Conservation (phyloP, 768 basidiomycete genomes). For the Mycena alexandri region DNA sequence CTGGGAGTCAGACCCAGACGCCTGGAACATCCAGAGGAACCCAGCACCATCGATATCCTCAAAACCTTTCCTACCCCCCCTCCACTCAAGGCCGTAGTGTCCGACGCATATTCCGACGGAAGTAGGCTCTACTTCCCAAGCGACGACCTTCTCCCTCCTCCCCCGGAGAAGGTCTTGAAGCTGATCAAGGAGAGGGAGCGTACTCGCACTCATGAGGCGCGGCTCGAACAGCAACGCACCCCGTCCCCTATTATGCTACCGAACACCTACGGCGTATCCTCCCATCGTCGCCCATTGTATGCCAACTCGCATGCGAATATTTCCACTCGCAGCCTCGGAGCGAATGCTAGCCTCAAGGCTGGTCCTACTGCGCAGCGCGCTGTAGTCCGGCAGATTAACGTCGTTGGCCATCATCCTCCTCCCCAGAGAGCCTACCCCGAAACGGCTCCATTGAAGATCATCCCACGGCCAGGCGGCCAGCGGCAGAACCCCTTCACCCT, state of each 20-base stretch:
- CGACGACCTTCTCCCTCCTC: slow-evolving; percentile 30
- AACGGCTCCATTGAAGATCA: neutral
- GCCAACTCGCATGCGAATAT: slow-evolving; percentile 16
- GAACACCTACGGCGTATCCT: neutral
- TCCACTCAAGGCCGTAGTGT: slow-evolving; percentile 2
- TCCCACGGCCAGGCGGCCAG: slow-evolving; percentile 1
- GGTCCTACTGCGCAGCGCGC: slow-evolving; percentile 13
- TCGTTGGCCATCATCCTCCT: neutral
- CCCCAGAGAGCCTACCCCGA: slow-evolving; percentile 1
- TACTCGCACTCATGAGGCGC: slow-evolving; percentile 9
- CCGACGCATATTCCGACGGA: slow-evolving; percentile 7
- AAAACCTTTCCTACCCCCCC: slow-evolving; percentile 28
- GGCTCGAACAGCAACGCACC: slow-evolving; percentile 19
- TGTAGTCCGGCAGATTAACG: slow-evolving; percentile 3
- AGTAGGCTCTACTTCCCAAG: slow-evolving; percentile 17
- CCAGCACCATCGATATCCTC: slow-evolving; percentile 6
- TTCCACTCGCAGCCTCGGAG: slow-evolving; percentile 28
- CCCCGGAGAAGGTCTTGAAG: slow-evolving; percentile 19
- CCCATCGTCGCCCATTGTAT: slow-evolving; percentile 25
- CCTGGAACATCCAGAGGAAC: neutral
- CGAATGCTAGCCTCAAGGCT: slow-evolving; percentile 3
- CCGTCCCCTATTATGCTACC: neutral
- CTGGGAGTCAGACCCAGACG: neutral
- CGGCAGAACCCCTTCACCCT: neutral
- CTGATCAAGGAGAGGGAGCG: slow-evolving; percentile 24